These are phyloP conservation scores for Backusella liffmaniae DNA, from an alignment of 192 early-diverging fungal species.

Conservation along the genomic window DNA sequence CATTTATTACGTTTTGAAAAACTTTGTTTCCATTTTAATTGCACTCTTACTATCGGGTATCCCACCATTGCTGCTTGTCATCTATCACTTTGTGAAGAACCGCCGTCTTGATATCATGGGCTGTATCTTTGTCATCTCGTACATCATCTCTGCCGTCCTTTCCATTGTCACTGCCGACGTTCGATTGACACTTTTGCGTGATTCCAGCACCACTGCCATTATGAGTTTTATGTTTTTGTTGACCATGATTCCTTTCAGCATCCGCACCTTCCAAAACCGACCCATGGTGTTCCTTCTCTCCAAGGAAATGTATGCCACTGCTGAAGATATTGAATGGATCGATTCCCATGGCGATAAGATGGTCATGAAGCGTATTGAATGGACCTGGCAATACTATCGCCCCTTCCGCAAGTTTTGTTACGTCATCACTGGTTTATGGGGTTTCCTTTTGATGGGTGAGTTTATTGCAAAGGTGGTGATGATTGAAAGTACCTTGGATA, in stretches of 20 bases:
- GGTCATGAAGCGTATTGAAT: conserved; percentile 21
- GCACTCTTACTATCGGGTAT: conserved; percentile 43
- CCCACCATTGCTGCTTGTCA: conserved; percentile 34
- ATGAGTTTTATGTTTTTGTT: conserved; percentile 36
- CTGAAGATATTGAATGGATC: conserved; percentile 25
- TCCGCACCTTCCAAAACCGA: conserved; percentile 25
- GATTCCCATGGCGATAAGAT: conserved; percentile 28
- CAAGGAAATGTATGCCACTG: conserved; percentile 29
- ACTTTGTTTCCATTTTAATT: conserved; percentile 15
- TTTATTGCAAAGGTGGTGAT: conserved; percentile 41
- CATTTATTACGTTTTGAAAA: conserved; percentile 34
- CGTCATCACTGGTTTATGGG: conserved; percentile 34
- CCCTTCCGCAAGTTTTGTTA: conserved; percentile 22
- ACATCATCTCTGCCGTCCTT: conserved; percentile 37
- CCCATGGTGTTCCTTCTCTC: conserved; percentile 33
- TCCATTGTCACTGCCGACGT: conserved; percentile 36
- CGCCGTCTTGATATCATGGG: conserved; percentile 37
- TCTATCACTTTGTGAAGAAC: conserved; percentile 24
- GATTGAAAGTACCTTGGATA: conserved; percentile 32
- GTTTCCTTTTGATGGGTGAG: conserved; percentile 32
- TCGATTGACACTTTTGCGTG: conserved; percentile 38
- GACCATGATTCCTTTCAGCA: conserved; percentile 39
- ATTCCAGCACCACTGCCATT: conserved; percentile 38
- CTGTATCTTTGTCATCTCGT: conserved; percentile 36
- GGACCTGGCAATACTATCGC: conserved; percentile 33